Evolutionary conservation across 805 yeast genomes (phyloP), one percentile per base, ranked within the genome.

Genomic region (Aciculoconidium aculeatum): DNA sequence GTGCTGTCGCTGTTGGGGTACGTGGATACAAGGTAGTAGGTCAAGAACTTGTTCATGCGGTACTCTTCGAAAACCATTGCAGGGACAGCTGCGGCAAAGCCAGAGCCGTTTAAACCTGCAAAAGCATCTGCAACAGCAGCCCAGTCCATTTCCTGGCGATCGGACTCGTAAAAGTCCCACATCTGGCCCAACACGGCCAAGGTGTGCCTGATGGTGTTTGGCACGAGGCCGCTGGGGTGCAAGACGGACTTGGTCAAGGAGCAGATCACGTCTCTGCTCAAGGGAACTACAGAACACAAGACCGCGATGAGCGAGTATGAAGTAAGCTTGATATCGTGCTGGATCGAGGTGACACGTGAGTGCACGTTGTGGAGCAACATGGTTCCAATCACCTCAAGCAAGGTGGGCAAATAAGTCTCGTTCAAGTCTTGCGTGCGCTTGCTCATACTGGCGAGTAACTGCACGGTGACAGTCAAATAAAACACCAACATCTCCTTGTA

Each of bases 241-340:
- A 61, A 39, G 9, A 64, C 50, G 1, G 65, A 47, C 15, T 49
- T 51, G 4, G 68, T 55, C 27, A 64, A 46, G 3, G 64, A 44
- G 12, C 38, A 37, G 11, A 58, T 46, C 13, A 61, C 36, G 9
- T 48, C 52, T 15, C 44, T 23, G 5, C 55, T 37, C 26, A 92
- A 65, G 5, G 85, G 80, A 27, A 78, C 68, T 25, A 90, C 80
- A 3, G 90, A 67, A 5, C 81, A 72, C 29, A 88, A 60, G 2
- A 90, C 95, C 0, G 90, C 73, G 14, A 90, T 51, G 9, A 87
- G 65, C 27, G 95, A 82, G 52, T 84, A 90, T 2, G 90, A 86
- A 11, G 95, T 80, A 35, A 85, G 69, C 51, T 83, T 92, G 28
- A 79, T 68, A 45, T 85, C 94, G 21, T 61, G 26, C 5, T 35